Base-by-base conservation (phyloP, 2,329 filamentous ascomycete species). In the Pseudocercospora fijiensis region DNA sequence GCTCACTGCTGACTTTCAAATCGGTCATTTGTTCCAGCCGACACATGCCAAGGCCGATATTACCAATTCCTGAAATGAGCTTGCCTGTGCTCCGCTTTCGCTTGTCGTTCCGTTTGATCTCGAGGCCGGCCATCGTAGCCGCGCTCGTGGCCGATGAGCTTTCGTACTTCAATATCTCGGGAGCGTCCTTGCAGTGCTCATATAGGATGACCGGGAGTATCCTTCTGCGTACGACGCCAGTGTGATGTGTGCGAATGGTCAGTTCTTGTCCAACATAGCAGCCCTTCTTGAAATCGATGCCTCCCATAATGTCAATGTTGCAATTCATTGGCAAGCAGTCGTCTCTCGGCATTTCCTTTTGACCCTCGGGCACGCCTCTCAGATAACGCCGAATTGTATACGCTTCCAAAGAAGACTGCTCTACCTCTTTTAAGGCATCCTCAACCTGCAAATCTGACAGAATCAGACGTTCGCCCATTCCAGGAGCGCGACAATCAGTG, bases 221-320 rank as follows among this genome's bases (percentile, higher is more conserved):
- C 57, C 95, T 85, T 82, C 97, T 96, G 65, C 95, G 85, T 45
- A 99, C 91, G 16, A 99, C 91, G 22, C 95, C 95, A 11, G 90
- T 93, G 78, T 99, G 95, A 76, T 93, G 90, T 1, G 95, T 99
- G 47, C 95, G 89, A 69, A 98, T 96, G 1, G 95, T 98, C 67
- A 99, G 84, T 77, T 99, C 95, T 78, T 99, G 95, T 0, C 95
- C 95, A 7, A 98, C 87, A 77, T 99, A 99, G 79, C 95, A 99
- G 7, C 95, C 95, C 80, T 99, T 99, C 74, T 87, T 87, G 80
- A 95, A 99, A 78, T 97, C 91, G 69, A 99, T 89, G 26, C 87
- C 95, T 55, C 86, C 85, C 84, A 91, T 91, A 64, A 91, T 80
- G 77, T 99, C 95, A 75, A 98, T 84, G 76, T 97, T 97, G 74